These are phyloP conservation scores for Fusarium nurragi DNA, from an alignment of 2,329 filamentous ascomycete species.

Conservation along the genomic window DNA sequence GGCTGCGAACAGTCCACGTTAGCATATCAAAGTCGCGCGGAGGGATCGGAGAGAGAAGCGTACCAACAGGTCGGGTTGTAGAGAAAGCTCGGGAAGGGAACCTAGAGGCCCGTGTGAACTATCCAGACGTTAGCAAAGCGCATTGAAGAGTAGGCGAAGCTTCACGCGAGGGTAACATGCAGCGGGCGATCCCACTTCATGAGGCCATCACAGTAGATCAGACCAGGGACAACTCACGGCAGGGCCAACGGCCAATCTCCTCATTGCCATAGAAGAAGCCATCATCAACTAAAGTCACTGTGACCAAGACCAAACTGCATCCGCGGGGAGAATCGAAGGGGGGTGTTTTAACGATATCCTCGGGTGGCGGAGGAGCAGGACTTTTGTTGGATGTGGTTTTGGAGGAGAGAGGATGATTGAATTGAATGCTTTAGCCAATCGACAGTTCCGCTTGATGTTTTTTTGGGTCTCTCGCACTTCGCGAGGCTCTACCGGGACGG, in stretches of 20 bases:
- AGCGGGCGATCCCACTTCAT: background rate
- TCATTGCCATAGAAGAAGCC: conserved; percentile 72
- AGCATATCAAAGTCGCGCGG: conserved; percentile 24
- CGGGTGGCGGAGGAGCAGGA: conserved; percentile 42
- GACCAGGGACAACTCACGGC: conserved; percentile 57
- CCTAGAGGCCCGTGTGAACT: conserved; percentile 72
- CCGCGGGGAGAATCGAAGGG: conserved; percentile 44
- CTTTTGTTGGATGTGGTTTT: conserved; percentile 39
- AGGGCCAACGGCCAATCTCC: conserved; percentile 66
- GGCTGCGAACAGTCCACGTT: conserved; percentile 58
- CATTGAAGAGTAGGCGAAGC: conserved; percentile 21
- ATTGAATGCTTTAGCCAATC: conserved; percentile 35
- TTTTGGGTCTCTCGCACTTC: conserved; percentile 35
- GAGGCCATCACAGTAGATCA: conserved; percentile 31
- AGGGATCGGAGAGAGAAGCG: conserved; percentile 44
- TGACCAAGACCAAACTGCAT: conserved; percentile 47
- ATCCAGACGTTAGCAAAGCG: conserved; percentile 35
- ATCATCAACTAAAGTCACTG: conserved; percentile 53
- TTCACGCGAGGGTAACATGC: conserved; percentile 7
- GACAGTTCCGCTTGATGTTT: conserved; percentile 41
- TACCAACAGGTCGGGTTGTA: conserved; percentile 82
- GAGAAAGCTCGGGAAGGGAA: conserved; percentile 83
- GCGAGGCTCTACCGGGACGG: conserved; percentile 44
- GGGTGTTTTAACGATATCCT: conserved; percentile 32
- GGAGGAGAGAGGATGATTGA: conserved; percentile 16